Conservation (phyloP, 2,329 filamentous ascomycete species). For the Westerdykella aurantiaca region DNA sequence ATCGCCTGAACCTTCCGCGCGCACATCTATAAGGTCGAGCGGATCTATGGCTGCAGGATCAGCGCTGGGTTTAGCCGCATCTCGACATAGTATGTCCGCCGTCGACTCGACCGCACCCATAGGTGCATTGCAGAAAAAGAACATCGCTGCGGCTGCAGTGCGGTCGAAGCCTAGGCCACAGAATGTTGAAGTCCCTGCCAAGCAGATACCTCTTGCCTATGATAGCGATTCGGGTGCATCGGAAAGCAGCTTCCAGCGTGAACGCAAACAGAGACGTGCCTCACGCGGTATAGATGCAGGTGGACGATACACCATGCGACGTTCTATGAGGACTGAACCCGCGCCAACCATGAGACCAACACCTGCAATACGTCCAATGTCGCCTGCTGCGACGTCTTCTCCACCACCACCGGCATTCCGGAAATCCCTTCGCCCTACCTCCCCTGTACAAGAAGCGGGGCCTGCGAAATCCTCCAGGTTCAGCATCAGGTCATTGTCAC, state of each 20-base stretch:
- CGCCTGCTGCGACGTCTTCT: constrained; percentile 23
- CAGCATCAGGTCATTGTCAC: constrained; percentile 66
- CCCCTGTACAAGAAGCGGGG: constrained; percentile 23
- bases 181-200: constrained; percentile 15
- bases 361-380: constrained; percentile 40
- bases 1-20: constrained; percentile 2
- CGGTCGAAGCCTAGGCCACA: constrained; percentile 21
- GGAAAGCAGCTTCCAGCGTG: constrained; percentile 71
- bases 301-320: constrained; percentile 57
- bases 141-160: constrained; percentile 26
- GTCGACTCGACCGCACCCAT: constrained; percentile 22
- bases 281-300: constrained; percentile 32
- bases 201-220: constrained; percentile 18
- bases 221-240: constrained; percentile 44
- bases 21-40: background rate
- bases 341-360: constrained; percentile 33
- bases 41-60: constrained; percentile 21
- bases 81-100: constrained; percentile 27
- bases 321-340: constrained; percentile 56
- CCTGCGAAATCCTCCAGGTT: constrained; percentile 49
- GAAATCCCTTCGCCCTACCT: constrained; percentile 30
- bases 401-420: constrained; percentile 23
- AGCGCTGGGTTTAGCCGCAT: constrained; percentile 28
- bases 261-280: constrained; percentile 41
- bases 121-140: constrained; percentile 37